phyloP scores from a whole-genome alignment of 177 flowering plant species.

The Telopea speciosissima region DNA sequence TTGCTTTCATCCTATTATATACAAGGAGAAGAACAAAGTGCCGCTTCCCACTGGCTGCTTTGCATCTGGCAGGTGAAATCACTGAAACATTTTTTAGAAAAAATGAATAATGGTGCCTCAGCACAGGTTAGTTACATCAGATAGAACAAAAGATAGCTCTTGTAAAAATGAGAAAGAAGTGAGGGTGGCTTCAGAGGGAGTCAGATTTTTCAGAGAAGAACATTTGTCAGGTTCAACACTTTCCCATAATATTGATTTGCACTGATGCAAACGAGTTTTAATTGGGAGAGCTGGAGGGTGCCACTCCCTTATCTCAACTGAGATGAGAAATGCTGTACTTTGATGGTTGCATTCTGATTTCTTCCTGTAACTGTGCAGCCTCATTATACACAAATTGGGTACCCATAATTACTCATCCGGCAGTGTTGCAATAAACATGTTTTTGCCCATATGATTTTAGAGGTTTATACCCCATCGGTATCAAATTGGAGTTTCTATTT shows the following conservation, averaged over 20 bases:
- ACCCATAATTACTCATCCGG: background rate
- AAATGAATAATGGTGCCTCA: background rate
- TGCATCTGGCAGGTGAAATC: background rate
- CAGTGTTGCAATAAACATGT: constrained; percentile 2
- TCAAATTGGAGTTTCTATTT: background rate
- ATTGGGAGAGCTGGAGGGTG: background rate
- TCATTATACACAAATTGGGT: constrained; percentile 3
- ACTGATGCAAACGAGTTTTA: background rate
- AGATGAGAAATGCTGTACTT: background rate
- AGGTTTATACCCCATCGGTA: background rate
- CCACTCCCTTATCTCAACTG: background rate
- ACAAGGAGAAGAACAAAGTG: background rate
- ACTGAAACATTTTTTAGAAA: background rate
- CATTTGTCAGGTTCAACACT: background rate
- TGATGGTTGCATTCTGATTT: background rate
- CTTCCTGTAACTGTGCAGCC: background rate
- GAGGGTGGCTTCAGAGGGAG: background rate
- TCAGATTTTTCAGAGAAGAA: background rate
- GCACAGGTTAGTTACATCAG: constrained; percentile 1
- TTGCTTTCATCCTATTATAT: background rate
- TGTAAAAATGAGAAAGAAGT: background rate
- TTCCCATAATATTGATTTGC: background rate
- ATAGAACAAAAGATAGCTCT: background rate
- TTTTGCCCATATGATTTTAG: background rate
- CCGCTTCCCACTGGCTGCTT: background rate